These are phyloP conservation scores for Pachyrhizus erosus DNA, from an alignment of 306 rosid species.

Conservation along the genomic window DNA sequence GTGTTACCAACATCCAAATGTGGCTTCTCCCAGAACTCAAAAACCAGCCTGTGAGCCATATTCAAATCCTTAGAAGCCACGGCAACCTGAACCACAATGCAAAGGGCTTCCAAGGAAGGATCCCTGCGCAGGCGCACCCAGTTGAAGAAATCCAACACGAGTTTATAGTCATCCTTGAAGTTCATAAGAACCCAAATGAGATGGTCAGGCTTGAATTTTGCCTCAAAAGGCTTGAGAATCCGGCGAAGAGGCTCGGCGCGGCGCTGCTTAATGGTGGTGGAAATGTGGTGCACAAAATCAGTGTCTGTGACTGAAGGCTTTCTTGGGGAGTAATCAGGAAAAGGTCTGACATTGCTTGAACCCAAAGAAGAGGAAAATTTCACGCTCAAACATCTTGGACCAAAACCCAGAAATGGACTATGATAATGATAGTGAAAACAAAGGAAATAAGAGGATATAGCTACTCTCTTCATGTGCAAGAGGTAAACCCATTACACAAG, in stretches of 20 bases:
- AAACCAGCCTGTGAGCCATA: conserved; percentile 66
- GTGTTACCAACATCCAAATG: conserved; percentile 46
- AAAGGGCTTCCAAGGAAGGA: conserved; percentile 70
- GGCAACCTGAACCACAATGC: conserved; percentile 74
- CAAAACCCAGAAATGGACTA: neutral
- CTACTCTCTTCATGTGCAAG: conserved; percentile 66
- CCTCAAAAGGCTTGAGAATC: conserved; percentile 65
- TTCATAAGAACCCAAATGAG: conserved; percentile 78
- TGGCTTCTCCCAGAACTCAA: conserved; percentile 65
- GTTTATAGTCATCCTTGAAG: conserved; percentile 61
- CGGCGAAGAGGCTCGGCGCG: conserved; percentile 68
- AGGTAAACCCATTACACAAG: conserved; percentile 54
- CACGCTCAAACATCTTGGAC: conserved; percentile 37
- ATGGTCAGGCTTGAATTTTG: conserved; percentile 63
- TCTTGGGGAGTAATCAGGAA: conserved; percentile 85
- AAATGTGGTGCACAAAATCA: conserved; percentile 65
- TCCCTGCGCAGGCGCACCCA: conserved; percentile 71
- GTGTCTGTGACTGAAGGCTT: conserved; percentile 66
- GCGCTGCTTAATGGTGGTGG: conserved; percentile 69
- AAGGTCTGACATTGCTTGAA: conserved; percentile 64
- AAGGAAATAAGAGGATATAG: conserved; percentile 40
- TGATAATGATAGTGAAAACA: conserved; percentile 16
- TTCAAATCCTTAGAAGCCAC: conserved; percentile 66
- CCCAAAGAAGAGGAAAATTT: conserved; percentile 40
- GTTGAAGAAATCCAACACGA: conserved; percentile 69